Evolutionary conservation across 768 basidiomycete genomes (phyloP), one percentile per base, ranked within the genome.

Genomic region (Lactarius hengduanensis): DNA sequence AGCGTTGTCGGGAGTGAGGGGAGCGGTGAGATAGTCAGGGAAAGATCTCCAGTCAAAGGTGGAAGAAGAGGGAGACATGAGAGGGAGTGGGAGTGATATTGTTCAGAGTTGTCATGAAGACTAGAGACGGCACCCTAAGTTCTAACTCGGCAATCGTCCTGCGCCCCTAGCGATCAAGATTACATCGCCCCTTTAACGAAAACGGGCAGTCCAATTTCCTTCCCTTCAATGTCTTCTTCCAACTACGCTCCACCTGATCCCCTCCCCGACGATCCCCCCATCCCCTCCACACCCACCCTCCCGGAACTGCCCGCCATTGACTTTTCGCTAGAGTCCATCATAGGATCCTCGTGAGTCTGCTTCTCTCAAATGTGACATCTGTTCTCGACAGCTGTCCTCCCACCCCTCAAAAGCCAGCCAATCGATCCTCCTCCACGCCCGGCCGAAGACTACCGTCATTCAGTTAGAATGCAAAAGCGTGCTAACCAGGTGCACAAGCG

Each of bases 401-500:
- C 30, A 40, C 36, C 36, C 36, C n/a, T 50, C 41, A 55, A 57
- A 57, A 62, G 65, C 13, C 67, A 60, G 54, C 59, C 59, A 38
- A 9, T 45, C 5, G 43, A 20, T 18, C 6, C 26, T 6, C 55
- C 13, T 18, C 50, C 47, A 50, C 47, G 40, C 4, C 50, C 63
- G 6, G 47, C 38, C 28, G 26, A 61, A 22, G 54, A 61, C 16
- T 56, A 2, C 69, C 65, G 63, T 22, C 66, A 54, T 32, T 2
- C 53, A 22, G 18, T 53, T 65, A 74, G 70, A 62, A 55, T 71
- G 41, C 66, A 79, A 76, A 75, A 64, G 74, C 83, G 69, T 63
- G 66, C 62, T 40, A 67, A 50, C 34, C 26, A 63, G 9, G 62
- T 67, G 3, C 79, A 89, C 74, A 92, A 91, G 77, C 86, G 91